These are phyloP conservation scores for Leccinellum luteum DNA, from an alignment of 768 basidiomycete species.

Conservation along the genomic window DNA sequence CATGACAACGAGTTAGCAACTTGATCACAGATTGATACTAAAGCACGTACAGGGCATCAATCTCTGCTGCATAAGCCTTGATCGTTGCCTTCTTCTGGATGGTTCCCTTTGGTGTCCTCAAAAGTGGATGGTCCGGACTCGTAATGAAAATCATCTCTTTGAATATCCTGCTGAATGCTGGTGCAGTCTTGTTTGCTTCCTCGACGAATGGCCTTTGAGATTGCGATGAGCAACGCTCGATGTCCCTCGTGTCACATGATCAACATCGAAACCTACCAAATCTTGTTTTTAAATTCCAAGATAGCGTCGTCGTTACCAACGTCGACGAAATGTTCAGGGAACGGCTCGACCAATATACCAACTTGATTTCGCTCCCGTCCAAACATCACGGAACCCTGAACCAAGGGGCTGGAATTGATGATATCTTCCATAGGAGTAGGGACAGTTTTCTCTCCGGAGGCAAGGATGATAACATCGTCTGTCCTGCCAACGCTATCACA, in stretches of 20 bases:
- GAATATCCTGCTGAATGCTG: conserved; percentile 41
- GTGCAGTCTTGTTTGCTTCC: conserved; percentile 37
- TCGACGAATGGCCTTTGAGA: conserved; percentile 35
- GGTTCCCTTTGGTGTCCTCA: conserved; percentile 33
- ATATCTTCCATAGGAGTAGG: conserved; percentile 32
- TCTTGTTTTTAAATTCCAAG: conserved; percentile 14
- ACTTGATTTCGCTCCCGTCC: conserved; percentile 31
- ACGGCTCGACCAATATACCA: conserved; percentile 32
- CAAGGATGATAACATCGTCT: conserved; percentile 34
- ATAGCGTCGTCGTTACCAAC: conserved; percentile 5
- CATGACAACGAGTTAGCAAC: not conserved
- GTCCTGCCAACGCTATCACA: conserved; percentile 36
- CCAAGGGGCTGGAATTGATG: conserved; percentile 18
- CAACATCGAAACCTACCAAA: conserved; percentile 20
- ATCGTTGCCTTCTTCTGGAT: conserved; percentile 16
- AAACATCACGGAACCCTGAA: conserved; percentile 29
- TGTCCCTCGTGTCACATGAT: not conserved
- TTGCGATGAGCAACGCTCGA: not conserved
- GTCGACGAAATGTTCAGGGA: conserved; percentile 13
- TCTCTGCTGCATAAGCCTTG: conserved; percentile 21
- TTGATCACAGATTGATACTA: no score
- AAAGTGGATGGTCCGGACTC: conserved; percentile 37
- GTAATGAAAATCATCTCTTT: conserved; percentile 51
- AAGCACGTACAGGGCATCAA: conserved; percentile 16
- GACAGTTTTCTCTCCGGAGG: conserved; percentile 33